Percentiles rank a stretch among this genome's conserved stretches.
phyloP scores from a whole-genome alignment of 371 early-diverging fungal genomes.

The Conidiobolus incongruus region DNA sequence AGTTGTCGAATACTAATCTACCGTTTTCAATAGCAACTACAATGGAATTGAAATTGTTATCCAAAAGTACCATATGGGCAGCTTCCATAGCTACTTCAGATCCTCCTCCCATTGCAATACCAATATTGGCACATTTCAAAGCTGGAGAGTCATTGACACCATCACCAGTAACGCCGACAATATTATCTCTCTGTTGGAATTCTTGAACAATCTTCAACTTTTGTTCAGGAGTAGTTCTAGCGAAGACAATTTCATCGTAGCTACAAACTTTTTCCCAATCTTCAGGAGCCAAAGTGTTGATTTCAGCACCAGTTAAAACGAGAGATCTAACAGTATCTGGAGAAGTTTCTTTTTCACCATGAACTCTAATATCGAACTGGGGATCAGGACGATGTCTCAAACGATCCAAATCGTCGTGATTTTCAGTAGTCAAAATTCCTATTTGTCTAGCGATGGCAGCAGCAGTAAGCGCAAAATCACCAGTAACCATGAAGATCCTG shows the following conservation, averaged over 20 bases:
- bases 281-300: slow-evolving; percentile 17
- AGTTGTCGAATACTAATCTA: slow-evolving; percentile 58
- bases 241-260: slow-evolving; percentile 63
- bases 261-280: slow-evolving; percentile 29
- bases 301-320: slow-evolving; percentile 24
- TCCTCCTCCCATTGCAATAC: slow-evolving; percentile 51
- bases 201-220: slow-evolving; percentile 57
- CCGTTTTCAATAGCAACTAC: slow-evolving; percentile 53
- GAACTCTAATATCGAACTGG: background rate
- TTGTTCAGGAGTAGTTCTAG: slow-evolving; percentile 63
- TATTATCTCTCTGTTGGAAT: slow-evolving; percentile 31
- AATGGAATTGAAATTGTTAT: slow-evolving; percentile 48
- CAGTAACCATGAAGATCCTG: slow-evolving; percentile 56
- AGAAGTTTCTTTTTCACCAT: background rate
- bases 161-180: slow-evolving; percentile 69
- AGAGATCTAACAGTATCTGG: slow-evolving; percentile 9
- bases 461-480: slow-evolving; percentile 44
- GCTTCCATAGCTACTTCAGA: slow-evolving; percentile 63
- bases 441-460: slow-evolving; percentile 41
- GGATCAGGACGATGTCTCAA: no score
- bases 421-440: slow-evolving; percentile 21
- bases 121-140: slow-evolving; percentile 48
- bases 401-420: background rate
- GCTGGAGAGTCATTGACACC: slow-evolving; percentile 90
- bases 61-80: slow-evolving; percentile 42